Percentiles rank a stretch among this genome's conserved stretches.
Evolutionary conservation across 2,329 filamentous ascomycete genomes (phyloP).

Genomic region (Ramularia collo-cygni): DNA sequence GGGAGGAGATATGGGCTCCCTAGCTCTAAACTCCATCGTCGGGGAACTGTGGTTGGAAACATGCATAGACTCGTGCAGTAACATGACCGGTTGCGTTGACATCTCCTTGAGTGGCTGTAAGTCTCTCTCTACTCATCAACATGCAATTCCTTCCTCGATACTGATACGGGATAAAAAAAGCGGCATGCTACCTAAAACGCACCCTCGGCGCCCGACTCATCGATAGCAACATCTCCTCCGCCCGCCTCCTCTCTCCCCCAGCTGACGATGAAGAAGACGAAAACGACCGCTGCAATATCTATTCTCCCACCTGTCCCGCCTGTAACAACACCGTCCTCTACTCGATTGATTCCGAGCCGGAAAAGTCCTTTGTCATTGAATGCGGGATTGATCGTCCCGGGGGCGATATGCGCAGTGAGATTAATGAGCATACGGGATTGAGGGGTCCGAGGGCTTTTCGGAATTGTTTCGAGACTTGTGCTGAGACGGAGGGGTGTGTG

Average conservation of each 20-base stretch:
- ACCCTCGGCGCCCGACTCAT: not conserved
- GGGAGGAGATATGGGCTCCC: slow-evolving; percentile 18
- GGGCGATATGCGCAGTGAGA: slow-evolving; percentile 17
- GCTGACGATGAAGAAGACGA: not conserved
- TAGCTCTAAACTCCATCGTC: slow-evolving; percentile 15
- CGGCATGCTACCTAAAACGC: slow-evolving; percentile 6
- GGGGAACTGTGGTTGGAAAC: slow-evolving; percentile 16
- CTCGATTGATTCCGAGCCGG: too few species aligned
- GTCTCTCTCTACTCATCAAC: too few species aligned
- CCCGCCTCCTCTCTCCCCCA: slow-evolving; percentile 3
- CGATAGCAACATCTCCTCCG: not conserved
- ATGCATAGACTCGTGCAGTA: slow-evolving; percentile 22
- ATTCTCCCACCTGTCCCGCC: slow-evolving; percentile 13
- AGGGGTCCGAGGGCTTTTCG: slow-evolving; percentile 5
- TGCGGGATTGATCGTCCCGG: slow-evolving; percentile 25
- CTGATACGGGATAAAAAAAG: too few species aligned
- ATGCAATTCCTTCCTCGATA: slow-evolving; percentile 5
- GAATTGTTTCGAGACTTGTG: slow-evolving; percentile 22
- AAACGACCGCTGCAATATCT: not conserved
- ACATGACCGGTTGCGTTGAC: slow-evolving; percentile 18
- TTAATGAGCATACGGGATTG: slow-evolving; percentile 7
- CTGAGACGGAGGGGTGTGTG: slow-evolving; percentile 17
- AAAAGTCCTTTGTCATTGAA: slow-evolving; percentile 9
- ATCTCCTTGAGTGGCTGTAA: slow-evolving; percentile 17
- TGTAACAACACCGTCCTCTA: slow-evolving; percentile 17